Conservation (phyloP, 148 eudicot species). For the Fagopyrum homotropicum region DNA sequence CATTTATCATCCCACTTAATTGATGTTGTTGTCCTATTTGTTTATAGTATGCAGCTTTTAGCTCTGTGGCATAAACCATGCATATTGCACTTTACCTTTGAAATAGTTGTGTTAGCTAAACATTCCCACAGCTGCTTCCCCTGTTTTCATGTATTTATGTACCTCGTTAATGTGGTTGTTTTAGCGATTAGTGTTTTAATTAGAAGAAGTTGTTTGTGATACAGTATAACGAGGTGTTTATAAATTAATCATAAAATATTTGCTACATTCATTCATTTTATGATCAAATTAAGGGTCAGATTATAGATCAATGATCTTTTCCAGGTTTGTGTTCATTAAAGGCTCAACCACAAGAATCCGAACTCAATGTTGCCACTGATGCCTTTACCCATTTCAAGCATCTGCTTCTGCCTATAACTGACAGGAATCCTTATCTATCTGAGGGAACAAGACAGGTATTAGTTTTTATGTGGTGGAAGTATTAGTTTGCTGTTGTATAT, state of each 20-base stretch:
- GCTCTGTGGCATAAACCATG: neutral
- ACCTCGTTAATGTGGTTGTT: neutral
- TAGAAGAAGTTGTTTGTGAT: neutral
- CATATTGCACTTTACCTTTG: neutral
- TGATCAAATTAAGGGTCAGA: neutral
- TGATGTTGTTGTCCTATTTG: neutral
- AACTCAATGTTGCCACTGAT: slow-evolving; percentile 50
- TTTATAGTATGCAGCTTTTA: neutral
- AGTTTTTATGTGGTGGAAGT: neutral
- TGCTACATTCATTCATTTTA: slow-evolving; percentile 1
- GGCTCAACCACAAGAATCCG: slow-evolving; percentile 61
- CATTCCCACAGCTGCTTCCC: neutral
- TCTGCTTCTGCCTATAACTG: slow-evolving; percentile 87
- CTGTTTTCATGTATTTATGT: neutral
- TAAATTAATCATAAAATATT: neutral
- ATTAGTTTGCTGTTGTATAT: neutral
- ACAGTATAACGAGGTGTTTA: neutral
- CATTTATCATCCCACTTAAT: neutral
- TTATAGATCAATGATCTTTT: slow-evolving; percentile 1
- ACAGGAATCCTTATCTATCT: slow-evolving; percentile 81
- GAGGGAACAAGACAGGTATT: slow-evolving; percentile 96
- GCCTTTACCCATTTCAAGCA: slow-evolving; percentile 80
- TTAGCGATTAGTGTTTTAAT: neutral
- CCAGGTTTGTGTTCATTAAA: slow-evolving; percentile 35
- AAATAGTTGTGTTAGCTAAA: neutral